Conservation (phyloP, 2,329 filamentous ascomycete genomes). For the Metarhizium rileyi region DNA sequence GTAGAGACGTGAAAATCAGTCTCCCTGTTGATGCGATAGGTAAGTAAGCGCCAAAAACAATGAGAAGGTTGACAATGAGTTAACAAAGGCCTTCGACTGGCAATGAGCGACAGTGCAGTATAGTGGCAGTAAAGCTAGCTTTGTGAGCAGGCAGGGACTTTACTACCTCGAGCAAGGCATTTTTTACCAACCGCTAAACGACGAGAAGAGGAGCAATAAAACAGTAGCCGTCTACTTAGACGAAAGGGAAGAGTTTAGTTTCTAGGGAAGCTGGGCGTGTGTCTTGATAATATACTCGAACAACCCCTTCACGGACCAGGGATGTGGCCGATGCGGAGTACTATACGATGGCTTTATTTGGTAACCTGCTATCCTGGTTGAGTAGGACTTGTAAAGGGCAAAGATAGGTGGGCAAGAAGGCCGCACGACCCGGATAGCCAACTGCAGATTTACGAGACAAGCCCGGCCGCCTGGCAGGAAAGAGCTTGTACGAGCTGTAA, state of each 20-base stretch:
- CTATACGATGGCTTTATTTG: too few species aligned
- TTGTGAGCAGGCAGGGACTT: not conserved
- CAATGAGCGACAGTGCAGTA: not conserved
- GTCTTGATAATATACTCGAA: not conserved
- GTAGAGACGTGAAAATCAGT: not conserved
- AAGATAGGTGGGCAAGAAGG: too few species aligned
- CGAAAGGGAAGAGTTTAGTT: not conserved
- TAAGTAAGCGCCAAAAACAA: not conserved
- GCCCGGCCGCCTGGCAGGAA: not conserved
- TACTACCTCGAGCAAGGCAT: not conserved
- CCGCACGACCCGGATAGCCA: too few species aligned
- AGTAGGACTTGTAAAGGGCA: too few species aligned
- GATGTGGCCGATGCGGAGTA: not conserved
- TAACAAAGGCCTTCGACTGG: not conserved
- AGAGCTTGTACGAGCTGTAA: not conserved
- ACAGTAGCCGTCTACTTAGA: not conserved
- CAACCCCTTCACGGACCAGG: not conserved
- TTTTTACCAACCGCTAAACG: not conserved
- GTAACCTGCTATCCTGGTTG: too few species aligned
- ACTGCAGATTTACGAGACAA: not conserved
- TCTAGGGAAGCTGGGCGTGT: not conserved
- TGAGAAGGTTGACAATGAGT: not conserved
- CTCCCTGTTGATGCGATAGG: not conserved
- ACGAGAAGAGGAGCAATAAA: not conserved
- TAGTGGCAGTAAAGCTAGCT: not conserved